These are phyloP conservation scores for Fusarium protoensiforme DNA, from an alignment of 2,329 filamentous ascomycete genomes.

Conservation along the genomic window DNA sequence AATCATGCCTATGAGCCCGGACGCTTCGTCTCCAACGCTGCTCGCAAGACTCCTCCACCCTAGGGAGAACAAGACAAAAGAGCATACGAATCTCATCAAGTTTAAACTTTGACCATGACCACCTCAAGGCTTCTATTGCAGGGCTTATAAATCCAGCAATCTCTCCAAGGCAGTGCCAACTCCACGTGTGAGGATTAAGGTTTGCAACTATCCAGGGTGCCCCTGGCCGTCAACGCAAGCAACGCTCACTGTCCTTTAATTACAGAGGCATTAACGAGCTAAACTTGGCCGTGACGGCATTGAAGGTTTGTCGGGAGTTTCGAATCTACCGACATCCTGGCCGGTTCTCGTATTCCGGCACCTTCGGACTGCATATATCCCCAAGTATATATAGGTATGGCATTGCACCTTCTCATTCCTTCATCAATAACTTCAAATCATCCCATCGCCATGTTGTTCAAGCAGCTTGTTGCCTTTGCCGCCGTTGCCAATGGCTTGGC, in stretches of 20 bases:
- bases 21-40: background rate
- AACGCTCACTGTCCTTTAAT: background rate
- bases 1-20: background rate
- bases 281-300: background rate
- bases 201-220: background rate
- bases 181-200: background rate
- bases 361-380: background rate
- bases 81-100: background rate
- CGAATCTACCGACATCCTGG: background rate
- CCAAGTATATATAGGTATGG: background rate
- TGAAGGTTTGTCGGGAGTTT: slow-evolving; percentile 12
- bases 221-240: background rate
- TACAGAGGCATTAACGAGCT: background rate
- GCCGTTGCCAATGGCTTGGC: slow-evolving; percentile 33
- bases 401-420: background rate
- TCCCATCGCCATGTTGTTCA: slow-evolving; percentile 11
- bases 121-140: background rate
- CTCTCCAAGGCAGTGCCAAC: background rate
- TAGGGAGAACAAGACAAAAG: background rate
- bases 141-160: background rate
- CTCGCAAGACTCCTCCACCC: background rate
- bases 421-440: background rate
- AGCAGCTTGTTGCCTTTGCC: slow-evolving; percentile 10
- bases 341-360: slow-evolving; percentile 11
- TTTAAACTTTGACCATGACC: background rate